Conservation (phyloP, 306 rosid genomes). For the Hippophae rhamnoides region DNA sequence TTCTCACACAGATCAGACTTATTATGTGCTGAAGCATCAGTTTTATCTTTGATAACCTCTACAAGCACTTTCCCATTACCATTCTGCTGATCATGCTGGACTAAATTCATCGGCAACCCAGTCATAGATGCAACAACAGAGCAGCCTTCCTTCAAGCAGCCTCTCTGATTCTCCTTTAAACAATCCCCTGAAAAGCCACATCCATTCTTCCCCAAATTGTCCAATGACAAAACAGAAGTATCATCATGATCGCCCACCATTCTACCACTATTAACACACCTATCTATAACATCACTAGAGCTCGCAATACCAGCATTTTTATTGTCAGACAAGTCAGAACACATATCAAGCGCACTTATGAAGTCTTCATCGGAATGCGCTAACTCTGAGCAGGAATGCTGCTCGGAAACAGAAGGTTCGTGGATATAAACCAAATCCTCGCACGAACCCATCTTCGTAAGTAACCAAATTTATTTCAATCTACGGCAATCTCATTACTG, state of each 20-base stretch:
- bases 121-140: constrained; percentile 12
- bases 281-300: constrained; percentile 21
- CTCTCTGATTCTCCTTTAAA: constrained; percentile 19
- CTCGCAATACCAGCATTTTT: constrained; percentile 19
- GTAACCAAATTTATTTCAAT: constrained; percentile 17
- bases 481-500: constrained; percentile 27
- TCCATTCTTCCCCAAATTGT: constrained; percentile 27
- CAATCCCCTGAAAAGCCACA: constrained; percentile 22
- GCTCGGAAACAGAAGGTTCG: constrained; percentile 39
- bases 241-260: constrained; percentile 4
- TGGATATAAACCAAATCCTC: constrained; percentile 40
- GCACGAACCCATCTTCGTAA: constrained; percentile 54
- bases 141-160: background rate
- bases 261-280: constrained; percentile 12
- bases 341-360: constrained; percentile 15
- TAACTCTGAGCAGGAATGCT: constrained; percentile 29
- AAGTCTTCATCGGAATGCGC: constrained; percentile 24
- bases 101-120: constrained; percentile 21
- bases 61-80: constrained; percentile 19
- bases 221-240: constrained; percentile 1
- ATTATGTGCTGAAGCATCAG: constrained; percentile 11
- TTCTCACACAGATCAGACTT: constrained; percentile 21
- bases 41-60: constrained; percentile 19
- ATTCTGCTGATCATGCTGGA: constrained; percentile 31
- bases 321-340: constrained; percentile 15